Percentiles rank a stretch among this genome's conserved stretches.
Conservation (phyloP, 192 early-diverging fungal genomes). For the Backusella australiensis region DNA sequence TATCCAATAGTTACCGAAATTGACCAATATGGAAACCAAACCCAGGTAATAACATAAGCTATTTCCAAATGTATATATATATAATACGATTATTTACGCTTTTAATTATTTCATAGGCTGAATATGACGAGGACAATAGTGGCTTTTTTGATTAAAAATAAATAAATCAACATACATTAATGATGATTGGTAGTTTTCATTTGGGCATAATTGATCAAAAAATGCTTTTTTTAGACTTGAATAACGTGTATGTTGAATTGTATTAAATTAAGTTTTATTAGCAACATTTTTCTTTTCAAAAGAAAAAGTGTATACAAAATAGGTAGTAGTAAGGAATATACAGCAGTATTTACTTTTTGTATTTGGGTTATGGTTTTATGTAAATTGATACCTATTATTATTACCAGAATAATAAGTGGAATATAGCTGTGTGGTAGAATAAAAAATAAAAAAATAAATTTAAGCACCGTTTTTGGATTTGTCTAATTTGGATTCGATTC, state of each 20-base stretch:
- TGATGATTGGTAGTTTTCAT: background rate
- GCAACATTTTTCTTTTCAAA: background rate
- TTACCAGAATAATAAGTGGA: background rate
- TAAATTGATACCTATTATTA: background rate
- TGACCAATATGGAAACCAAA: constrained; percentile 27
- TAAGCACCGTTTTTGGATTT: constrained; percentile 1
- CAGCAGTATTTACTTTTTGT: background rate
- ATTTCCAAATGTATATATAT: background rate
- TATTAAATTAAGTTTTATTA: constrained; percentile 7
- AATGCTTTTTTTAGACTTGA: background rate
- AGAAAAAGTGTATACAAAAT: constrained; percentile 8
- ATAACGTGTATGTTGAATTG: background rate
- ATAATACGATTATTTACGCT: background rate
- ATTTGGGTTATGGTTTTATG: constrained; percentile 1
- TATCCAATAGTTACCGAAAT: constrained; percentile 22
- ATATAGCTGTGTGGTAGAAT: background rate
- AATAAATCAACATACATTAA: background rate
- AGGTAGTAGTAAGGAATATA: background rate
- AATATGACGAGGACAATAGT: constrained; percentile 5
- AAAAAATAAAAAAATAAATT: background rate
- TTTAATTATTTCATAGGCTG: background rate
- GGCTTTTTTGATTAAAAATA: constrained; percentile 12
- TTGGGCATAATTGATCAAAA: background rate
- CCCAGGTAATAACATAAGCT: constrained; percentile 10
- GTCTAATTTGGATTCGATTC: constrained; percentile 21